Evolutionary conservation across 257 asterid genomes (phyloP), one percentile per base, ranked within the genome.

Genomic region (Solanum lignicaule): DNA sequence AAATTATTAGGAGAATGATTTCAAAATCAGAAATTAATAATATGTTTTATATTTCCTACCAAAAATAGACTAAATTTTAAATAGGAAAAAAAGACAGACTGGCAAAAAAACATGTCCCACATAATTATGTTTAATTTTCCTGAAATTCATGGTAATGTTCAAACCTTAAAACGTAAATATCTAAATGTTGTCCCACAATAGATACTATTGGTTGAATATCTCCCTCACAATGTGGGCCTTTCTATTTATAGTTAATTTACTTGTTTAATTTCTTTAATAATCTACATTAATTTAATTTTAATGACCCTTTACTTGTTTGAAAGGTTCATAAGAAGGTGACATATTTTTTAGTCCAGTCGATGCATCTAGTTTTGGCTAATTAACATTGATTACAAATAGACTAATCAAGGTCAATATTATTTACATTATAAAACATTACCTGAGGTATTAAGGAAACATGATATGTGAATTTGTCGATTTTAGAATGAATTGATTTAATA

Each of bases 151-250:
- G 86, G 86, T 48, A 29, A 10, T 81, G 86, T 82, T 48, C 31
- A 82, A 82, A 82, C 86, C 29, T 82, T 48, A 81, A 81, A 81
- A 81, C 85, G 66, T 31, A 81, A 82, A 82, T 82, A 82, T 82
- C 86, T 15, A 18, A 82, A 7, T 43, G 25, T 43, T 79, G 85
- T 36, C 85, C 85, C 85, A 79, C 85, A 43, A 16, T 15, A 79
- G 69, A 46, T 82, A 48, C 86, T 82, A 20, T 82, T 48, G 66
- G 85, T 82, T 48, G 68, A 43, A 27, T 43, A 79, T 79, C 69
- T 82, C 66, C 69, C 29, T 82, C 69, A 79, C 29, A 43, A 14
- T 29, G 29, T 29, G 69, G 85, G 36, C 85, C 69, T 82, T 72
- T 81, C 29, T 81, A 31, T 46, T 48, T 81, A 46, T 18, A 74